Evolutionary conservation across 768 basidiomycete genomes (phyloP).

Genomic region (Russula griseocarnosa): DNA sequence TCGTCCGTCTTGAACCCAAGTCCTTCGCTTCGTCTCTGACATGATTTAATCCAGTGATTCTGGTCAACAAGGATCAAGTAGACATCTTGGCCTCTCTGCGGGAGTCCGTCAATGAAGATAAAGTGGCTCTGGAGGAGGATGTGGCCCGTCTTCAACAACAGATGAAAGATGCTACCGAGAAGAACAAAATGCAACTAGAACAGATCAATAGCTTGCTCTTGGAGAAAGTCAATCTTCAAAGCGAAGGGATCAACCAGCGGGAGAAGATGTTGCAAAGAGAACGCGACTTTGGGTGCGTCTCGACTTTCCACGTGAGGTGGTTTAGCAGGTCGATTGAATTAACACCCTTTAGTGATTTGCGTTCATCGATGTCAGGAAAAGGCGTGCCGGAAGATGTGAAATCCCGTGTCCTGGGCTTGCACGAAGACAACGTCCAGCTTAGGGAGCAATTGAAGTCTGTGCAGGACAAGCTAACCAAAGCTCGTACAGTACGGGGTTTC

Average conservation of each 20-base stretch:
- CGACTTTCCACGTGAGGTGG: slow-evolving; percentile 1
- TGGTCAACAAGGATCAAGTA: slow-evolving; percentile 91
- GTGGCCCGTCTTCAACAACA: slow-evolving; percentile 58
- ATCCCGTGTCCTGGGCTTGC: slow-evolving; percentile 62
- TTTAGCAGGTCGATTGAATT: slow-evolving; percentile 3
- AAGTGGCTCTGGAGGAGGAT: slow-evolving; percentile 67
- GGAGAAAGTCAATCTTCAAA: slow-evolving; percentile 89
- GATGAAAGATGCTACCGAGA: slow-evolving; percentile 69
- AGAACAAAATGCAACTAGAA: slow-evolving; percentile 87
- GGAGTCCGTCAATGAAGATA: slow-evolving; percentile 87
- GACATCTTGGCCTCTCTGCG: slow-evolving; percentile 83
- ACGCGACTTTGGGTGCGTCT: slow-evolving; percentile 70
- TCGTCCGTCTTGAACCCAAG: slow-evolving; percentile 44
- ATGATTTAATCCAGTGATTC: slow-evolving; percentile 55
- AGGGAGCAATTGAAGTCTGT: slow-evolving; percentile 68
- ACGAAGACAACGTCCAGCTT: slow-evolving; percentile 69
- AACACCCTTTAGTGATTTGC: slow-evolving; percentile 55
- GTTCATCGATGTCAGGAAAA: slow-evolving; percentile 70
- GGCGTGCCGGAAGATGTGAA: slow-evolving; percentile 83
- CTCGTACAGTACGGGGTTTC: slow-evolving; percentile 53
- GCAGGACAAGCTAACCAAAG: slow-evolving; percentile 76
- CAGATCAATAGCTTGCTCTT: slow-evolving; percentile 80
- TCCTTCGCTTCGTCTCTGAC: slow-evolving; percentile 14
- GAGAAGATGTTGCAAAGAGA: slow-evolving; percentile 85
- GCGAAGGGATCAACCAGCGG: slow-evolving; percentile 83